Conservation (phyloP, 1,284 basidiomycete genomes). For the Apiotrichum sp. region DNA sequence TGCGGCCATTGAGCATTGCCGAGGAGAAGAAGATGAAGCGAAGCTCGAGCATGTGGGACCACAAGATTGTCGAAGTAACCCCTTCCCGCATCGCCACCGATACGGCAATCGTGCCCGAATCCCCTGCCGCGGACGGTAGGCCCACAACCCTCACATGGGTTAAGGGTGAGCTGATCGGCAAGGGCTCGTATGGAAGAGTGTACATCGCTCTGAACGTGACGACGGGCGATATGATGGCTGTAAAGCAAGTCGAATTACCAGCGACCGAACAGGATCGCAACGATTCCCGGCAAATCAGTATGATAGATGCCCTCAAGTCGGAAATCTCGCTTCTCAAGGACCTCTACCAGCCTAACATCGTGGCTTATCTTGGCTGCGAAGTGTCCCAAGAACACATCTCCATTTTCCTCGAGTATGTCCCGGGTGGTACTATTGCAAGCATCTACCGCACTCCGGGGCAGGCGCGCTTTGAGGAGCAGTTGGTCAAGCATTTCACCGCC, state of each 20-base stretch:
- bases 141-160: slow-evolving; percentile 90
- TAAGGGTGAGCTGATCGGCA: slow-evolving; percentile 93
- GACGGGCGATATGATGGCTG: slow-evolving; percentile 98
- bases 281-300: slow-evolving; percentile 73
- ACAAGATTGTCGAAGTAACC: slow-evolving; percentile 85
- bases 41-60: slow-evolving; percentile 95
- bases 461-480: slow-evolving; percentile 61
- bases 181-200: slow-evolving; percentile 92
- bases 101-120: slow-evolving; percentile 44
- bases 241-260: slow-evolving; percentile 97
- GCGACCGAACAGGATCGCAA: slow-evolving; percentile 81
- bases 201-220: slow-evolving; percentile 97
- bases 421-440: slow-evolving; percentile 91
- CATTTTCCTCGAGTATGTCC: slow-evolving; percentile 98
- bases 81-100: slow-evolving; percentile 54
- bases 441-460: slow-evolving; percentile 88
- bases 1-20: slow-evolving; percentile 36
- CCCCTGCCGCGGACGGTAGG: slow-evolving; percentile 19
- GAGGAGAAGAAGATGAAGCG: slow-evolving; percentile 58
- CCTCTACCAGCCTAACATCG: slow-evolving; percentile 93
- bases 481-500: slow-evolving; percentile 84
- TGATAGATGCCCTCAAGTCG: slow-evolving; percentile 85
- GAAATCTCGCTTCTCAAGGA: slow-evolving; percentile 96
- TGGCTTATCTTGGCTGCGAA: slow-evolving; percentile 87
- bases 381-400: slow-evolving; percentile 83